phyloP scores from a whole-genome alignment of 1,139 yeast species.

The Candida freyschussii region DNA sequence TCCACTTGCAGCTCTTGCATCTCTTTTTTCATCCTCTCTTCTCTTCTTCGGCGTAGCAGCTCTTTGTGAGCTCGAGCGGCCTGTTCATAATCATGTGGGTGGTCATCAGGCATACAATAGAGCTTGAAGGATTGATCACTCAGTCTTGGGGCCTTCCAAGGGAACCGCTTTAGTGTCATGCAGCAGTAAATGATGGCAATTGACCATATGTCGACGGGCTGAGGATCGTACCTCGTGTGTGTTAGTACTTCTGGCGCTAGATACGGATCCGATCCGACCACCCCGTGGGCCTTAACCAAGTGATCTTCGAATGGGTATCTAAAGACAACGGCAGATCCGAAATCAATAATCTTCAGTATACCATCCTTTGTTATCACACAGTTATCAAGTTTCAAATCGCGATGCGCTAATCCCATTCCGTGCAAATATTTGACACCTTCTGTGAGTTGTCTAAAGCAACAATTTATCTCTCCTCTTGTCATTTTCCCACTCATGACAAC shows the following conservation, averaged over 20 bases:
- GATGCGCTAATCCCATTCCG: conserved; percentile 85
- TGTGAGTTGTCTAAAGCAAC: conserved; percentile 83
- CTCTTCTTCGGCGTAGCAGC: conserved; percentile 35
- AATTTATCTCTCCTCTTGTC: conserved; percentile 79
- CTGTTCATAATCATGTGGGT: conserved; percentile 38
- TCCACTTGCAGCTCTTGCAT: conserved; percentile 24
- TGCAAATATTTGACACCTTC: conserved; percentile 85
- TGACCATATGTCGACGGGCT: conserved; percentile 94
- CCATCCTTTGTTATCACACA: conserved; percentile 88
- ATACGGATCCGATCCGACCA: conserved; percentile 97
- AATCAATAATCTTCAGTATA: conserved; percentile 85
- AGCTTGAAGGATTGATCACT: conserved; percentile 83
- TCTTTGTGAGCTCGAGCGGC: conserved; percentile 46
- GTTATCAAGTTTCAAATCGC: conserved; percentile 92
- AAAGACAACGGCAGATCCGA: conserved; percentile 94
- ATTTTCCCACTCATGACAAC: conserved; percentile 96
- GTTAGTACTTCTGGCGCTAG: conserved; percentile 91
- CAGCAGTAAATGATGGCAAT: conserved; percentile 93
- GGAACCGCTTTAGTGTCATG: conserved; percentile 89
- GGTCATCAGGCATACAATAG: conserved; percentile 40
- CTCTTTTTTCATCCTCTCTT: conserved; percentile 24
- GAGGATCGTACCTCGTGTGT: conserved; percentile 77
- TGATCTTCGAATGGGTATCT: conserved; percentile 83
- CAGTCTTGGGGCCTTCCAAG: conserved; percentile 91
- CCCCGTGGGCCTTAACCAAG: conserved; percentile 80